phyloP scores from a whole-genome alignment of 2,329 filamentous ascomycete genomes.

The Botrytis pseudocinerea region DNA sequence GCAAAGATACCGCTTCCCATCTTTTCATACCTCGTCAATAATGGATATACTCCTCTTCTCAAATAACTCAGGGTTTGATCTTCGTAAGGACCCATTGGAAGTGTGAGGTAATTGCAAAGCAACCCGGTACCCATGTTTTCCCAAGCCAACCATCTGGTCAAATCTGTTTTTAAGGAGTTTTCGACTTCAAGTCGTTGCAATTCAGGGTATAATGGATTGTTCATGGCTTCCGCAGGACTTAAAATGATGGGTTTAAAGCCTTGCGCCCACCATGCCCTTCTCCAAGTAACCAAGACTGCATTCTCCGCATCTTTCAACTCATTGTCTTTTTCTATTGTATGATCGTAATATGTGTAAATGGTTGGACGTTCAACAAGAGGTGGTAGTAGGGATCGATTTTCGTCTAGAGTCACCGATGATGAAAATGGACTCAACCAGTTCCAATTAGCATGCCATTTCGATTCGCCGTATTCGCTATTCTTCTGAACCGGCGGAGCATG shows the following conservation, averaged over 20 bases:
- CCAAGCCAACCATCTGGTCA: conserved; percentile 91
- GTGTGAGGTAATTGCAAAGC: conserved; percentile 72
- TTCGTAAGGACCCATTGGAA: conserved; percentile 79
- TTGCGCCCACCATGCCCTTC: conserved; percentile 92
- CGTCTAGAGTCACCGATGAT: conserved; percentile 74
- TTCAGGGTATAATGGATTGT: conserved; percentile 74
- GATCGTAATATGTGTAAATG: conserved; percentile 91
- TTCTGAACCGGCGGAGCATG: conserved; percentile 73
- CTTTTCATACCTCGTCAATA: conserved; percentile 71
- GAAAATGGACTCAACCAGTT: conserved; percentile 92
- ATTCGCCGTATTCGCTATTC: conserved; percentile 76
- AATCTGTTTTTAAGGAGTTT: conserved; percentile 62
- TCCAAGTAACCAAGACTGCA: conserved; percentile 80
- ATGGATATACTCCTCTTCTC: conserved; percentile 72
- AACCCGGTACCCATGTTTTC: conserved; percentile 85
- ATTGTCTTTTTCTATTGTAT: conserved; percentile 60
- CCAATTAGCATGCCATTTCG: conserved; percentile 85
- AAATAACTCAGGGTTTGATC: conserved; percentile 72
- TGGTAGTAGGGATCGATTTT: conserved; percentile 80
- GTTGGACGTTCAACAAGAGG: conserved; percentile 67
- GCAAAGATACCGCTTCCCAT: conserved; percentile 72
- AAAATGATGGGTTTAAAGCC: conserved; percentile 86
- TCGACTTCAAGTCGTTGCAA: conserved; percentile 65
- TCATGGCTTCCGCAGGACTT: conserved; percentile 75
- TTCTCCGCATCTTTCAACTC: conserved; percentile 71